Evolutionary conservation across 2,329 filamentous ascomycete genomes (phyloP), one percentile per base, ranked within the genome.

Genomic region (Pseudocercospora cruenta): DNA sequence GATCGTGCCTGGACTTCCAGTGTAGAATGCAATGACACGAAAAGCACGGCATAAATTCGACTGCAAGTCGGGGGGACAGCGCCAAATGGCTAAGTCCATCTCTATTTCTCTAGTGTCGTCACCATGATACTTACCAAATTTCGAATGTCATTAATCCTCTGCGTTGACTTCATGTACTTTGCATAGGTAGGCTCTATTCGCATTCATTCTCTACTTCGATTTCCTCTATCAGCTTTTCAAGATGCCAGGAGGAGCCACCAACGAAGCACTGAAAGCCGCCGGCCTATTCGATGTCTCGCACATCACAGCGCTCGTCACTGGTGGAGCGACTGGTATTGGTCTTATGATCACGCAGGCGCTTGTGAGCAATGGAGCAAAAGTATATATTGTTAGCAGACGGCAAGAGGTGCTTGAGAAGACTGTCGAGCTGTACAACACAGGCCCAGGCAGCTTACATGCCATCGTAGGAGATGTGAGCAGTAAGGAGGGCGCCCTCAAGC

Each of bases 401-500:
- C 74, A 81, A 64, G 81, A 83, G 66, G 81, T 81, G 63, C 72
- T 82, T 60, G 73, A 81, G 63, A 74, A 78, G 65, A 81, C 82
- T 0, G 77, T 83, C 14, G 79, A 86, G 69, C 45, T 80, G 7
- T 83, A 86, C 72, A 76, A 78, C 55, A 76, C 75, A 2, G 80
- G 80, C 79, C 82, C 1, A 84, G 85, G 7, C 12, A 78, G 72
- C 63, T 62, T 76, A 60, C 70, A 69, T 57, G 78, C 77, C 26
- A 69, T 82, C 21, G 75, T 78, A 21, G 80, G 82, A 66, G 84
- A 86, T 68, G 80, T 85, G 36, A 83, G 81, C 68, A 80, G 80
- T n/a, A 87, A 87, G 69, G 78, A 83, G 8, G 84, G 85, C 8
- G 73, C 78, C n/a, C 73, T 80, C 58, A 75, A 78, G 22, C 73